Conservation (phyloP, 768 basidiomycete genomes). For the Mycena rosella region DNA sequence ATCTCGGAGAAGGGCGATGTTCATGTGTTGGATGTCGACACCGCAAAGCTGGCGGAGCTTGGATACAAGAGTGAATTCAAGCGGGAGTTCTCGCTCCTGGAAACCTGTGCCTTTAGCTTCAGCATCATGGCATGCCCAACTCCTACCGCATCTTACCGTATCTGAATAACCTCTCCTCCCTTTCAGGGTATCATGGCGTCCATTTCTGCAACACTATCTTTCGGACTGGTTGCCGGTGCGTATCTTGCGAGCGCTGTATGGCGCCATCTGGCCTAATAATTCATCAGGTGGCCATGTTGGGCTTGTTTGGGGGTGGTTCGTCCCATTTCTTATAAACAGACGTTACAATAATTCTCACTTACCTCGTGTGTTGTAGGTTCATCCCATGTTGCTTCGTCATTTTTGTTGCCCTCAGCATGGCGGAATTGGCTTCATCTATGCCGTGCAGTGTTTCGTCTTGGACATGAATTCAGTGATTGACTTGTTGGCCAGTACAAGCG, state of each 20-base stretch:
- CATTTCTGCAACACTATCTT: conserved; percentile 73
- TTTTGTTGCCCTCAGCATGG: conserved; percentile 77
- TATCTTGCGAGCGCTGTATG: neutral
- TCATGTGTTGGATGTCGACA: too few relatives aligned
- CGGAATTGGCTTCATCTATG: conserved; percentile 81
- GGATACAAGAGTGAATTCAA: too few relatives aligned
- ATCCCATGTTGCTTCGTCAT: too few relatives aligned
- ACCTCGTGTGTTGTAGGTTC: too few relatives aligned
- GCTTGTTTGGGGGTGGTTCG: conserved; percentile 83
- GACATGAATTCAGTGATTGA: neutral
- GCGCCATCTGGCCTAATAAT: neutral
- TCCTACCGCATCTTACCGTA: neutral
- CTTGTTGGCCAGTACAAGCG: conserved; percentile 68
- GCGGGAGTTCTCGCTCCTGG: conserved; percentile 78
- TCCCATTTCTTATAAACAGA: conserved; percentile 72
- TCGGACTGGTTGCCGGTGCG: conserved; percentile 70
- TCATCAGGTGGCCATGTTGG: conserved; percentile 77
- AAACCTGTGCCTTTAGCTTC: conserved; percentile 76
- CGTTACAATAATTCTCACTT: too few relatives aligned
- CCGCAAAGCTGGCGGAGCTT: too few relatives aligned
- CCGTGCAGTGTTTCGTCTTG: conserved; percentile 63
- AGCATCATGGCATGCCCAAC: conserved; percentile 58
- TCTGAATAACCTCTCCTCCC: too few relatives aligned
- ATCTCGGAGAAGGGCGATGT: too few relatives aligned
- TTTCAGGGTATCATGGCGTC: conserved; percentile 77